phyloP scores from a whole-genome alignment of 352 stramenopile genomes.

The Pythium phragmiticola region DNA sequence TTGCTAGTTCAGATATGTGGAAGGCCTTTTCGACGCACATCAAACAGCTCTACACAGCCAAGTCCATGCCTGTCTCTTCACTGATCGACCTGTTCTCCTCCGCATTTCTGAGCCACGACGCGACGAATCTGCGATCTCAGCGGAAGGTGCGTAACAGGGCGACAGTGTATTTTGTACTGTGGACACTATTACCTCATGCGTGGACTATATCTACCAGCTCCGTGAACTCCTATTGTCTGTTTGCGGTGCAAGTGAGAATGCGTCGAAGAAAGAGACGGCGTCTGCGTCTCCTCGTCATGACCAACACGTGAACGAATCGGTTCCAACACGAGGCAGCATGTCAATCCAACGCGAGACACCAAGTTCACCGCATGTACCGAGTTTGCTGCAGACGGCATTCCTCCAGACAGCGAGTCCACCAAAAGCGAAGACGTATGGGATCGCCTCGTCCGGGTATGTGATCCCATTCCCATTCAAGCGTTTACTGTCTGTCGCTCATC shows the following conservation, averaged over 20 bases:
- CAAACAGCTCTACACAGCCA: conserved; percentile 51
- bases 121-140: conserved; percentile 55
- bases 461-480: background rate
- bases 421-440: conserved; percentile 53
- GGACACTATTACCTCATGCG: background rate
- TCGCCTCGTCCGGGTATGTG: conserved; percentile 44
- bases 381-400: conserved; percentile 62
- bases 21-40: conserved; percentile 57
- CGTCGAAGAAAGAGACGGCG: conserved; percentile 15
- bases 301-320: background rate
- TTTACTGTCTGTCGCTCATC: background rate
- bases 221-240: conserved; percentile 56
- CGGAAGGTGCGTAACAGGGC: conserved; percentile 47
- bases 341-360: conserved; percentile 5
- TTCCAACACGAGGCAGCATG: background rate
- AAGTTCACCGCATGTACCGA: conserved; percentile 29
- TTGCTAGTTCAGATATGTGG: conserved; percentile 52
- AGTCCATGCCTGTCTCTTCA: conserved; percentile 34
- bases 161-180: background rate
- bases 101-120: conserved; percentile 58
- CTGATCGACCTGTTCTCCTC: conserved; percentile 49
- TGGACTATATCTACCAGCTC: conserved; percentile 32
- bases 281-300: conserved; percentile 7
- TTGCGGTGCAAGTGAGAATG: conserved; percentile 34
- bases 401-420: conserved; percentile 52